Conservation (phyloP, 495 filamentous ascomycete genomes). For the Trichoderma gamsii region DNA sequence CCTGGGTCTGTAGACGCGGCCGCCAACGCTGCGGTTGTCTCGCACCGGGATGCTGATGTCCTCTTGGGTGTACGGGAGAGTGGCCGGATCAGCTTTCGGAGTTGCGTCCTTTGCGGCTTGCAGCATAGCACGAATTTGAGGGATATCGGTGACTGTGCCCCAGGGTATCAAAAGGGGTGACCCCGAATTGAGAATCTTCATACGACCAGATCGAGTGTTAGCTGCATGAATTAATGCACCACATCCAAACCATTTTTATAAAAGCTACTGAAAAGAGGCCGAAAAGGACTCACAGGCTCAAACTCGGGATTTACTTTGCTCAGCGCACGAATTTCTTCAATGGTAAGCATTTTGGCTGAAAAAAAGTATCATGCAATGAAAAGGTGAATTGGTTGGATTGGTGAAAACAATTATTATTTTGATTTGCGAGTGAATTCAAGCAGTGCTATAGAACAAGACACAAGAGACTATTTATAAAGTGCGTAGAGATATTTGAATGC, state of each 20-base stretch:
- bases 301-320: constrained; percentile 18
- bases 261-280: not conserved
- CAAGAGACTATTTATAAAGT: not conserved
- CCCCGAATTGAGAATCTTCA: not conserved
- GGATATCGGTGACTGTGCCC: constrained; percentile 19
- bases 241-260: not conserved
- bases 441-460: not conserved
- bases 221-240: not conserved
- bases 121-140: constrained; percentile 16
- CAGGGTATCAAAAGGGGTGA: not conserved
- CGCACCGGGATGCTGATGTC: constrained; percentile 31
- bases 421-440: not conserved
- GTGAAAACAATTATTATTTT: too few species aligned
- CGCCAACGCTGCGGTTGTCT: constrained; percentile 30
- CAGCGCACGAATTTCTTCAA: constrained; percentile 19
- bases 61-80: constrained; percentile 16
- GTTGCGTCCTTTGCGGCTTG: not conserved
- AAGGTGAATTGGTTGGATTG: not conserved
- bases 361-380: not conserved
- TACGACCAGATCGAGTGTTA: not conserved
- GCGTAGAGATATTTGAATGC: not conserved
- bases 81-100: constrained; percentile 1
- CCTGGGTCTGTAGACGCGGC: constrained; percentile 30
- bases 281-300: constrained; percentile 12
- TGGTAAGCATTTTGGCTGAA: constrained; percentile 7